Base-by-base conservation (phyloP, 2,329 filamentous ascomycete species). In the Nemania sp. region DNA sequence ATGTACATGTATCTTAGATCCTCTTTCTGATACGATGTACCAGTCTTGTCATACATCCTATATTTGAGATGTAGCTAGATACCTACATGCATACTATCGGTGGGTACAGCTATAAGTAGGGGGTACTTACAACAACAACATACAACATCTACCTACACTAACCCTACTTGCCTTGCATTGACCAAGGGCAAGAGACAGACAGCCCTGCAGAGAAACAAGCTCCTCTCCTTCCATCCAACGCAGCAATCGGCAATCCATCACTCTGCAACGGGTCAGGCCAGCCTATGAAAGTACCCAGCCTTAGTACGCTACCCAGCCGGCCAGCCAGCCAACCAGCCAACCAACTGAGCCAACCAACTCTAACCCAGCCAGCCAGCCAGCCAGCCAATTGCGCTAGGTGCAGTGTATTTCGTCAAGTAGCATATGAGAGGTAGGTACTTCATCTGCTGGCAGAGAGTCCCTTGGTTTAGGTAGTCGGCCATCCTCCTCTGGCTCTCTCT, bases 301-400 rank as follows among this genome's bases (percentile, higher is more conserved):
- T n/a, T n/a, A n/a, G n/a, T n/a, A n/a, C n/a, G n/a, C n/a, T n/a
- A n/a, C n/a, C n/a, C n/a, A n/a, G n/a, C n/a, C n/a, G n/a, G n/a
- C 40, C 49, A 59, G 15, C 58, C 58, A 59, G 54, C 58, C 58
- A 59, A 46, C 55, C 49, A 54, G 55, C 58, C 58, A 62, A 42
- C 59, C 62, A 59, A 56, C 57, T 59, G 43, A 54, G 59, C 55
- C 25, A 29, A 7, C 25, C 25, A 29, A 29, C 25, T 29, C 4
- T n/a, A 29, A 29, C 4, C 39, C 48, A 58, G 13, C 58, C 57
- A 58, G 54, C 57, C 57, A 55, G 43, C 58, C 51, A 56, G 54
- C 57, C 57, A 61, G 35, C 58, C 61, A 58, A 55, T 60, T 59
- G 42, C 54, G 58, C 58, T 29, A 29, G 25, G 4, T n/a, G n/a